These are phyloP conservation scores for Petasospora fabianii DNA, from an alignment of 1,139 yeast species.

Conservation along the genomic window DNA sequence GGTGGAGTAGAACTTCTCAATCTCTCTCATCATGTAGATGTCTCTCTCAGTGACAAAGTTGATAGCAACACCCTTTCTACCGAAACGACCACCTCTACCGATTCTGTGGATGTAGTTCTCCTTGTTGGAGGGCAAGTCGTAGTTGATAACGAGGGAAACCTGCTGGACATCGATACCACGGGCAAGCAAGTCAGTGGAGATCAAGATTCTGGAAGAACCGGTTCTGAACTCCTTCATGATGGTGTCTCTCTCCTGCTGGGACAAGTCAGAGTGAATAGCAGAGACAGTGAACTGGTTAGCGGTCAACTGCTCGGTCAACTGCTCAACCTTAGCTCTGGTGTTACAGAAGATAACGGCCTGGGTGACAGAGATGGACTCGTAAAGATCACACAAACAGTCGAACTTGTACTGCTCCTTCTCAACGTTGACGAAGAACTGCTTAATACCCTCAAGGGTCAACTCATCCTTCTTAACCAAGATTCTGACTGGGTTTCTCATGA, in stretches of 20 bases:
- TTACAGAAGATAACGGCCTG: slow-evolving; percentile 99
- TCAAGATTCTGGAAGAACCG: slow-evolving; percentile 96
- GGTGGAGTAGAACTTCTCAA: slow-evolving; percentile 97
- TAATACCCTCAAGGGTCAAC: slow-evolving; percentile 96
- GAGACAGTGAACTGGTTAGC: slow-evolving; percentile 92
- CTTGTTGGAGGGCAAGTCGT: slow-evolving; percentile 79
- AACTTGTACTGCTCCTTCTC: slow-evolving; percentile 92
- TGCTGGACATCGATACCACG: slow-evolving; percentile 99
- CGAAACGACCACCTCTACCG: slow-evolving; percentile 99
- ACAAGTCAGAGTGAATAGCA: slow-evolving; percentile 96
- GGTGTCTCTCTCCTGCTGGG: slow-evolving; percentile 95
- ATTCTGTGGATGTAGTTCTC: slow-evolving; percentile 95
- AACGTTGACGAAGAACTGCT: slow-evolving; percentile 93
- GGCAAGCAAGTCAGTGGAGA: slow-evolving; percentile 96
- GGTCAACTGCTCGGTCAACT: slow-evolving; percentile 81
- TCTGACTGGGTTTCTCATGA: slow-evolving; percentile 96
- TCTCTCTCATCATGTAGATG: slow-evolving; percentile 92
- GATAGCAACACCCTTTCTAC: slow-evolving; percentile 99
- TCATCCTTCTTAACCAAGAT: slow-evolving; percentile 98
- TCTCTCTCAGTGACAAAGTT: slow-evolving; percentile 93
- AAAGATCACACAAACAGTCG: slow-evolving; percentile 94
- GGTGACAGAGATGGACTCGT: slow-evolving; percentile 96
- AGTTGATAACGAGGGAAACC: slow-evolving; percentile 90
- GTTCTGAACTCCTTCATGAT: slow-evolving; percentile 98
- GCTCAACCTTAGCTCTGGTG: slow-evolving; percentile 97